These are phyloP conservation scores for Melampsora abietis-canadensis DNA, from an alignment of 1,284 basidiomycete genomes.

Conservation along the genomic window DNA sequence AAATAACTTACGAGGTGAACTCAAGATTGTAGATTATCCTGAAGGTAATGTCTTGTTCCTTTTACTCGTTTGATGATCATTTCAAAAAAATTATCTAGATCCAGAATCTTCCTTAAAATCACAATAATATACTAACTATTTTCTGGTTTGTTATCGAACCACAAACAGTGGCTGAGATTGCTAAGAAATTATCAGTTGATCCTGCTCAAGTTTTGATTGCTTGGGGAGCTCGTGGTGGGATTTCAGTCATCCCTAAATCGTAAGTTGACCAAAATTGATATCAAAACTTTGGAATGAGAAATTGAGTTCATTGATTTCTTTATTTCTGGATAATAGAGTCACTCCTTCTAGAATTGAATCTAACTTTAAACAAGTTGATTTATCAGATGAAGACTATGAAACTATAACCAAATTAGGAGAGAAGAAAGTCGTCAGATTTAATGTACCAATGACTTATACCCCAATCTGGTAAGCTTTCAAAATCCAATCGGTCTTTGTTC, in stretches of 20 bases:
- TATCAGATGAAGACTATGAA: conserved; percentile 51
- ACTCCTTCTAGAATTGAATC: conserved; percentile 51
- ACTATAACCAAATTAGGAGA: conserved; percentile 19
- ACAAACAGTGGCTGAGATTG: conserved; percentile 48
- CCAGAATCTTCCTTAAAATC: neutral
- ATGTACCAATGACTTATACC: conserved; percentile 38
- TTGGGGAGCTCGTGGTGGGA: conserved; percentile 48
- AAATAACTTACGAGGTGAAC: conserved; percentile 49
- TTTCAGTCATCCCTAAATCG: conserved; percentile 52
- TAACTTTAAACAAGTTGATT: conserved; percentile 52
- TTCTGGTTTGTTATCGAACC: neutral
- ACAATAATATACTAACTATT: neutral
- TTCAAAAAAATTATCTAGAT: too few relatives aligned
- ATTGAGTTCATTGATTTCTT: neutral
- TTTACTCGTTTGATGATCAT: neutral
- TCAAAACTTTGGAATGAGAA: neutral
- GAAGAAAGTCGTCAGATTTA: conserved; percentile 29
- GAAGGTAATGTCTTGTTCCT: conserved; percentile 24
- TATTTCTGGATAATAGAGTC: conserved; percentile 43
- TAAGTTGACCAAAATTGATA: neutral
- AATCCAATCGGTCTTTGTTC: neutral
- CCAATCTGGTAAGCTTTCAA: conserved; percentile 30
- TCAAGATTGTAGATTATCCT: conserved; percentile 42
- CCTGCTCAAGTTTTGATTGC: conserved; percentile 53
- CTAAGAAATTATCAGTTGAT: conserved; percentile 50